Percentiles rank a stretch among this genome's conserved stretches.
Evolutionary conservation across 2,329 filamentous ascomycete species (phyloP).

Genomic region (Neofusicoccum laricinum): DNA sequence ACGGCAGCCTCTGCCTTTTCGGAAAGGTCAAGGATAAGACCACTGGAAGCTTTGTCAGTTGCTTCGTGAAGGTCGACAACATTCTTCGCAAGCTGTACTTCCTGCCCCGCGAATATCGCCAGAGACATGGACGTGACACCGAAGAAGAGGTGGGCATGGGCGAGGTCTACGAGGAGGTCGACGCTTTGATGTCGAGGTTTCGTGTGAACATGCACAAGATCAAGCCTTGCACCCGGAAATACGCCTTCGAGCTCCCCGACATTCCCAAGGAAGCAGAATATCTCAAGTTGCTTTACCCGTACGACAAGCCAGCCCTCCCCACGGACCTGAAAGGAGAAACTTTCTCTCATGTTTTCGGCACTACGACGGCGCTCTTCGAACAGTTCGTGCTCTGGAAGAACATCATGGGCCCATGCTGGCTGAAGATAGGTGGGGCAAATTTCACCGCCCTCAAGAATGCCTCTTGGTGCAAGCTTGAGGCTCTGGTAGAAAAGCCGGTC

Average conservation of each 20-base stretch:
- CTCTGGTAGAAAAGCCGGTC: slow-evolving; percentile 74
- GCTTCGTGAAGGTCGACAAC: slow-evolving; percentile 94
- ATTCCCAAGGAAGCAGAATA: slow-evolving; percentile 90
- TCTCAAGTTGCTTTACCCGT: slow-evolving; percentile 93
- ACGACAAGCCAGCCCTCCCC: slow-evolving; percentile 75
- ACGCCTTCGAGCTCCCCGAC: slow-evolving; percentile 86
- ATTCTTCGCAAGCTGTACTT: slow-evolving; percentile 91
- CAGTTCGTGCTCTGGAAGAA: slow-evolving; percentile 99
- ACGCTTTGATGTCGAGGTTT: slow-evolving; percentile 80
- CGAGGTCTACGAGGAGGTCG: slow-evolving; percentile 87
- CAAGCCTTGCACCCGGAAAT: slow-evolving; percentile 85
- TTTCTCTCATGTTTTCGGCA: slow-evolving; percentile 90
- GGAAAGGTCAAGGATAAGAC: slow-evolving; percentile 93
- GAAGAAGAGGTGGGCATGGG: slow-evolving; percentile 79
- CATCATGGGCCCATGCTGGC: slow-evolving; percentile 98
- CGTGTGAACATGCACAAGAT: slow-evolving; percentile 89
- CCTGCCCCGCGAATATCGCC: slow-evolving; percentile 68
- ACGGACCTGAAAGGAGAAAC: slow-evolving; percentile 74
- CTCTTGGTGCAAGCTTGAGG: slow-evolving; percentile 95
- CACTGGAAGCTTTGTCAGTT: slow-evolving; percentile 76
- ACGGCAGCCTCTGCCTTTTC: slow-evolving; percentile 88
- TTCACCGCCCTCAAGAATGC: slow-evolving; percentile 84
- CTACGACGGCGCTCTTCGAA: slow-evolving; percentile 91
- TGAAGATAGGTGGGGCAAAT: slow-evolving; percentile 82
- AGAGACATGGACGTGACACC: slow-evolving; percentile 63